Percentiles rank a stretch among this genome's conserved stretches.
Conservation (phyloP, 768 basidiomycete genomes). For the Xerocomellus amylosporus region DNA sequence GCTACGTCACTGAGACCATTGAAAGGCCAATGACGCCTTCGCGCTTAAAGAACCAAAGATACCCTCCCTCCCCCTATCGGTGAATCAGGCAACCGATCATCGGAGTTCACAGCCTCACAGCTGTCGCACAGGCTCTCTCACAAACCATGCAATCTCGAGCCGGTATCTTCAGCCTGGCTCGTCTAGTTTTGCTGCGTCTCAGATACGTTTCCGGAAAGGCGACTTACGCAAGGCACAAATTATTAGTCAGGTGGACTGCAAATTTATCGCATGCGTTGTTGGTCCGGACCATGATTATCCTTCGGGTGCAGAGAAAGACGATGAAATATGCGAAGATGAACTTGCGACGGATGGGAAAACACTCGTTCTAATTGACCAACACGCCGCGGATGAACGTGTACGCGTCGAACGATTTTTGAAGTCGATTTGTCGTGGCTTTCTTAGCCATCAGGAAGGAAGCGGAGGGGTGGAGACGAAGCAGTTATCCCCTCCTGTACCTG, state of each 20-base stretch:
- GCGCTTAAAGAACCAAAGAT: slow-evolving; percentile 46
- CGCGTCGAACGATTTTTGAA: slow-evolving; percentile 82
- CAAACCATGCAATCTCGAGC: slow-evolving; percentile 4
- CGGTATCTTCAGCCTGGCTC: slow-evolving; percentile 11
- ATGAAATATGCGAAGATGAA: slow-evolving; percentile 14
- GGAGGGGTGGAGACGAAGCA: slow-evolving; percentile 39
- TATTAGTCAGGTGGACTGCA: slow-evolving; percentile 84
- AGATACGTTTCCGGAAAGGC: slow-evolving; percentile 43
- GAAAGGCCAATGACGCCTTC: slow-evolving; percentile 59
- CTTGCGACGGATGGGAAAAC: slow-evolving; percentile 22
- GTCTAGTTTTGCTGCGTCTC: slow-evolving; percentile 20
- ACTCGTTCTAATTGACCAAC: slow-evolving; percentile 90
- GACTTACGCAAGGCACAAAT: slow-evolving; percentile 58
- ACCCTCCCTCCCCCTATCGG: slow-evolving; percentile 30
- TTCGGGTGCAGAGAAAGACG: slow-evolving; percentile 13
- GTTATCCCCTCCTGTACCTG: slow-evolving; percentile 52
- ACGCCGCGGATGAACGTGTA: slow-evolving; percentile 96
- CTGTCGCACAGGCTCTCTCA: slow-evolving; percentile 14
- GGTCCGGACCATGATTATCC: slow-evolving; percentile 21
- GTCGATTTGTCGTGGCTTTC: slow-evolving; percentile 69
- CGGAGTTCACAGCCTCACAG: slow-evolving; percentile 5
- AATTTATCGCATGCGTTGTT: slow-evolving; percentile 81
- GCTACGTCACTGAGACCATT: slow-evolving; percentile 9
- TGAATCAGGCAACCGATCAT: slow-evolving; percentile 12
- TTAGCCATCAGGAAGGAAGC: slow-evolving; percentile 37